Percentiles rank a stretch among this genome's conserved stretches.
These are phyloP conservation scores for Colletotrichum echinochloae DNA, from an alignment of 2,329 filamentous ascomycete species.

Conservation along the genomic window DNA sequence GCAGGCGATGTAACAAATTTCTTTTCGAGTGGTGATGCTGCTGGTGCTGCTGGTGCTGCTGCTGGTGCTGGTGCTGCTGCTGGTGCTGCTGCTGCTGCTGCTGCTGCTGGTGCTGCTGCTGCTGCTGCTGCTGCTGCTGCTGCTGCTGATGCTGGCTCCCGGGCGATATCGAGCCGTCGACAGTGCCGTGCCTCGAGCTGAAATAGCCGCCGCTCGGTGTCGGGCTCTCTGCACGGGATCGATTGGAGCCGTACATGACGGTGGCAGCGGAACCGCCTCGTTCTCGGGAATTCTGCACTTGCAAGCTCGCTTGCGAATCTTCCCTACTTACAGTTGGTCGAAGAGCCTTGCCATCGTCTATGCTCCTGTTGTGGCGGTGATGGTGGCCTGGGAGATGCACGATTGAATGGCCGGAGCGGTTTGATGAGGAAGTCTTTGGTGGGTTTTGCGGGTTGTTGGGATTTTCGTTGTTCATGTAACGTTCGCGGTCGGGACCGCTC, in stretches of 20 bases:
- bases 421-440: conserved; percentile 72
- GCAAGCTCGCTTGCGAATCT: conserved; percentile 69
- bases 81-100: conserved; percentile 46
- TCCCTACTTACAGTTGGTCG: conserved; percentile 82
- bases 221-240: conserved; percentile 80
- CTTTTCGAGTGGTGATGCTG: conserved; percentile 58
- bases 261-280: conserved; percentile 58
- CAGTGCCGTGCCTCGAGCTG: conserved; percentile 62
- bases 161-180: conserved; percentile 71
- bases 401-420: conserved; percentile 69
- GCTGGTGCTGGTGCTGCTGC: conserved; percentile 50
- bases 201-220: conserved; percentile 75
- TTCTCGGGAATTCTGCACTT: conserved; percentile 61
- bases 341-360: conserved; percentile 73
- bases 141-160: conserved; percentile 53
- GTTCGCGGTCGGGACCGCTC: conserved; percentile 76
- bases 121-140: conserved; percentile 18
- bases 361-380: conserved; percentile 77
- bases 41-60: conserved; percentile 19
- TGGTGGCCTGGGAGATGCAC: conserved; percentile 74
- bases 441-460: conserved; percentile 59
- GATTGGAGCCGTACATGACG: conserved; percentile 56
- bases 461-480: conserved; percentile 66
- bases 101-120: conserved; percentile 54
- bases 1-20: conserved; percentile 62